Base-by-base conservation (phyloP, 164 flowering plant genomes). In the Buxus sempervirens region DNA sequence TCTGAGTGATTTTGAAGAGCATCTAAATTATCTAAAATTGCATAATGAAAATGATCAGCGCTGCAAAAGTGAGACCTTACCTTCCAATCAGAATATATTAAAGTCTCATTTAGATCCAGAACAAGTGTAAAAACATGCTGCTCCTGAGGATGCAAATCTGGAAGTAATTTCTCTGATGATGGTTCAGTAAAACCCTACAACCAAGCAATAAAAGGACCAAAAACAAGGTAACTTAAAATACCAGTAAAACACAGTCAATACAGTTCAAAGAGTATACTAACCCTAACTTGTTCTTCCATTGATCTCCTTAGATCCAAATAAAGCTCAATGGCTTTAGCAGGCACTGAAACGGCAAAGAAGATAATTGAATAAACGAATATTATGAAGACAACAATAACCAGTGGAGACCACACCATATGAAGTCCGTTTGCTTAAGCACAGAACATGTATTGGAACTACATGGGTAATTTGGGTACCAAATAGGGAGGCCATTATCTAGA, bases 91-190 rank as follows among this genome's bases (percentile, higher is more conserved):
- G 93, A 88, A 75, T 87, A 86, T 45, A 94, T 64, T 63, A 91
- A 76, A 60, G 97, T 94, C 79, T 91, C 97, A 69, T 88, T 86
- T n/a, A 94, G 80, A 85, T 94, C 97, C 22, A 94, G 76, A 69
- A 94, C 98, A 72, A 94, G 89, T 28, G 98, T 94, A 74, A 88
- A 88, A 20, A 86, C 91, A 75, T 85, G 86, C 54, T 87, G 91
- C 71, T 90, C 97, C 64, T 68, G 24, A n/a, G 97, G 98, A 72
- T 74, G 86, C 82, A 94, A 78, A 83, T 94, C 97, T 48, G 97
- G 97, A 62, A 94, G 98, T 74, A 94, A 96, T 86, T 90, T 91
- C 60, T 94, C 98, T 65, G 98, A 83, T 22, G 82, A 72, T 67
- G 98, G 98, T 54, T 94, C 97, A 36, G 96, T 85, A 74, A 85